Evolutionary conservation across 2,329 filamentous ascomycete species (phyloP).

Genomic region (Epichloe baconii): DNA sequence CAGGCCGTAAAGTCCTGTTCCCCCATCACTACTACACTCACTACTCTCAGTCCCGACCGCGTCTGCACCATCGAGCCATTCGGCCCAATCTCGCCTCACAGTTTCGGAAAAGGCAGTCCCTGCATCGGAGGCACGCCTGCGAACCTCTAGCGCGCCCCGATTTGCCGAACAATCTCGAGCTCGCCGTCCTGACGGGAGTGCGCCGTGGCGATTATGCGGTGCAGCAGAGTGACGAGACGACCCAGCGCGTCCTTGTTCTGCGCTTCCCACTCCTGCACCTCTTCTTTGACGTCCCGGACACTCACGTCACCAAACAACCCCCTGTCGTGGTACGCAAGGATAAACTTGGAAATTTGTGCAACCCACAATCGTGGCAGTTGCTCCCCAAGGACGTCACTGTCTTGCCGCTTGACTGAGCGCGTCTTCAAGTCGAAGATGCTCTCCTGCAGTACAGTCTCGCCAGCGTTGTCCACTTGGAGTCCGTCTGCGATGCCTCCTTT

Average conservation of each 20-base stretch:
- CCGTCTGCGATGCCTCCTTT: neutral
- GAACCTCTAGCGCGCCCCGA: too few species aligned
- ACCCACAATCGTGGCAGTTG: conserved; percentile 31
- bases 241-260: conserved; percentile 17
- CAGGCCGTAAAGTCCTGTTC: too few species aligned
- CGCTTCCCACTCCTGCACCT: conserved; percentile 24
- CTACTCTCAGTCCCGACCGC: too few species aligned
- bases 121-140: too few species aligned
- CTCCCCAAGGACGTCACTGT: conserved; percentile 16
- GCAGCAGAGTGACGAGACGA: conserved; percentile 8
- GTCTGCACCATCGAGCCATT: too few species aligned
- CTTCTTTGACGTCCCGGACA: conserved; percentile 17
- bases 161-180: too few species aligned
- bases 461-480: conserved; percentile 4
- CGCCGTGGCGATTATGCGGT: too few species aligned
- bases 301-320: conserved; percentile 23
- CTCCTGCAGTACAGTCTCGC: conserved; percentile 16
- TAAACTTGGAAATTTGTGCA: conserved; percentile 23
- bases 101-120: too few species aligned
- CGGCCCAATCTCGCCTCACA: too few species aligned
- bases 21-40: too few species aligned
- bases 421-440: conserved; percentile 33
- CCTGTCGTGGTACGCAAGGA: conserved; percentile 26
- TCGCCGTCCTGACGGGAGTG: too few species aligned
- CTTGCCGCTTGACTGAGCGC: conserved; percentile 17